Evolutionary conservation across 148 eudicot species (phyloP), one percentile per base, ranked within the genome.

Genomic region (Vaccinium corymbosum): DNA sequence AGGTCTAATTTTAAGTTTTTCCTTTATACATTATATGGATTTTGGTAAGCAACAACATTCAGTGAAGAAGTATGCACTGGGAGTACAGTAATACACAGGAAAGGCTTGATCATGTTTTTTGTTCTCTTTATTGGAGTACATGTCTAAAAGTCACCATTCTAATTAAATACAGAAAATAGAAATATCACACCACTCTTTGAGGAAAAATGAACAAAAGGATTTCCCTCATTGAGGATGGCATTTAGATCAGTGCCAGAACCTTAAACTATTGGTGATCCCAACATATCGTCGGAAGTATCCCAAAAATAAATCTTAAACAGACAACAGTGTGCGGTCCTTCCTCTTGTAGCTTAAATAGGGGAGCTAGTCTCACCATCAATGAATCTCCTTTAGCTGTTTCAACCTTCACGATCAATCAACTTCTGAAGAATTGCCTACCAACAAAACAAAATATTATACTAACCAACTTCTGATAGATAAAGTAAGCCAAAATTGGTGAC

Each of bases 381-480:
- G 10, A 27, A 59, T n/a, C 19, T 22, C 78, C 11, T 38, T 83
- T 51, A 87, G 80, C 83, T 86, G 52, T 80, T 84, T 79, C 85
- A 80, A 42, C 92, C 92, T 38, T 88, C 86, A 55, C 88, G 91
- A 68, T 87, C 93, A 78, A 90, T 76, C 53, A 94, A 84, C 86
- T 93, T 93, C 78, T 79, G 90, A 80, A 94, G 91, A 85, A 91
- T 88, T 75, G 87, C 87, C 95, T 94, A 86, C 89, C 82, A 80
- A 73, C 7, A 76, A 29, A 49, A 32, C 42, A 59, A 50, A 22
- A 80, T 68, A 38, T 46, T 27, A 73, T 61, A 32, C 61, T 48
- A 64, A 74, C 19, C 1, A 17, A 79, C 38, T 78, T 57, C 73
- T 56, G 35, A 76, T 20, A 83, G 38, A 75, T 85, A 66, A 17